Percentiles rank a stretch among this genome's conserved stretches.
phyloP scores from a whole-genome alignment of 2,329 filamentous ascomycete species.

The Rhynchosporium agropyri region DNA sequence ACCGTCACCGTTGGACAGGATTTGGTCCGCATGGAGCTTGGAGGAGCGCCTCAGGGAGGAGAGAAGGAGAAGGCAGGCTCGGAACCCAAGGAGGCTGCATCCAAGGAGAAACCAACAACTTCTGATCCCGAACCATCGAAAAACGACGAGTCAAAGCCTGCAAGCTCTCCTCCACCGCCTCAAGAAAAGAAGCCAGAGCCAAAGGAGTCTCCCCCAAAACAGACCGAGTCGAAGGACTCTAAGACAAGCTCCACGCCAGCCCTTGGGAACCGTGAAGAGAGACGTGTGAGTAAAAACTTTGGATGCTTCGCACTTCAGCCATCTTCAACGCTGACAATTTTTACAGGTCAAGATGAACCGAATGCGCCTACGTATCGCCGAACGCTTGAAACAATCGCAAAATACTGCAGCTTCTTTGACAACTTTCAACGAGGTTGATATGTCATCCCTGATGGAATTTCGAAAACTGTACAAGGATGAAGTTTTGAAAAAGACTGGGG shows the following conservation, averaged over 20 bases:
- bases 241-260: constrained; percentile 44
- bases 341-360: constrained; percentile 97
- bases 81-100: constrained; percentile 62
- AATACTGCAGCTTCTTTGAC: constrained; percentile 97
- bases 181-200: constrained; percentile 48
- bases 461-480: constrained; percentile 98
- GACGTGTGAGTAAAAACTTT: constrained; percentile 63
- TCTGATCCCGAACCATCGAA: constrained; percentile 46
- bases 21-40: constrained; percentile 81
- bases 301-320: neutral
- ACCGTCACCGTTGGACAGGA: constrained; percentile 95
- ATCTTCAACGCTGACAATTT: constrained; percentile 23
- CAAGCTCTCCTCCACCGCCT: constrained; percentile 45
- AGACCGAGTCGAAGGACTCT: constrained; percentile 35
- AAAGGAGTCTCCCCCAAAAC: constrained; percentile 45
- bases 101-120: constrained; percentile 58
- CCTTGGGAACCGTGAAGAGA: constrained; percentile 80
- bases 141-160: constrained; percentile 42
- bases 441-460: constrained; percentile 97
- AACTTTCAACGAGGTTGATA: constrained; percentile 99
- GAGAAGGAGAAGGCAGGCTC: constrained; percentile 52
- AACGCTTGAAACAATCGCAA: constrained; percentile 98
- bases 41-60: constrained; percentile 61
- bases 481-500: constrained; percentile 89
- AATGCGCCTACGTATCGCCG: constrained; percentile 95